A percentile compares a stretch with the other conserved stretches of the same genome.
Conservation (phyloP, 345 rosid species). For the Murraya koenigii region DNA sequence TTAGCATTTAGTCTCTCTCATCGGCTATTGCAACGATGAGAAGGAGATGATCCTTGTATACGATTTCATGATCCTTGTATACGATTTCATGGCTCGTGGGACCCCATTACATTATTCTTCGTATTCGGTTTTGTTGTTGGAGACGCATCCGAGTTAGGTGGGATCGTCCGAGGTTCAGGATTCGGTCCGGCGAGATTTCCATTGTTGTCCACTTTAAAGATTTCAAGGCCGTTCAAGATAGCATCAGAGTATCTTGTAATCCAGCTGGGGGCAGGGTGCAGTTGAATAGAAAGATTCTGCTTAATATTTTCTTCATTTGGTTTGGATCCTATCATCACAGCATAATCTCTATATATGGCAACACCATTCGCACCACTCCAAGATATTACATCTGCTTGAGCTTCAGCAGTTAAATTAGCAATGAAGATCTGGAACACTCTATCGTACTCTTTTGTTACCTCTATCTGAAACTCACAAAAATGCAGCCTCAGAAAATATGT, state of each 20-base stretch:
- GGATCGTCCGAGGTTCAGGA: conserved; percentile 18
- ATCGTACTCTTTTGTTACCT: background rate
- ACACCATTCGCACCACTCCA: conserved; percentile 15
- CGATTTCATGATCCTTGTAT: too few species aligned
- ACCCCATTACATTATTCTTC: background rate
- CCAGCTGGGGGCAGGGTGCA: conserved; percentile 15
- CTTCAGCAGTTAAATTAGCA: conserved; percentile 16
- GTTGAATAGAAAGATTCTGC: conserved; percentile 29
- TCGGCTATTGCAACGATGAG: too few species aligned
- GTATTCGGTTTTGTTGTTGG: background rate
- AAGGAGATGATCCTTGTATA: too few species aligned
- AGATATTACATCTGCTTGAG: conserved; percentile 9
- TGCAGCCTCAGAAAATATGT: conserved; percentile 45
- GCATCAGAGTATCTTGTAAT: conserved; percentile 20
- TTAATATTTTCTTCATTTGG: conserved; percentile 8
- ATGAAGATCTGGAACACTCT: conserved; percentile 17
- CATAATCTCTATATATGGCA: conserved; percentile 30
- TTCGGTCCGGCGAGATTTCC: conserved; percentile 21
- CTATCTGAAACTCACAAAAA: conserved; percentile 41
- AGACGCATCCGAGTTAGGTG: background rate
- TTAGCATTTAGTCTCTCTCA: too few species aligned
- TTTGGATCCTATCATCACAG: conserved; percentile 3
- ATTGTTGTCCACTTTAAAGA: conserved; percentile 34
- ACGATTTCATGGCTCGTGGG: too few species aligned
- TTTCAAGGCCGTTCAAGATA: conserved; percentile 51